A percentile compares a stretch with the other conserved stretches of the same genome.
These are phyloP conservation scores for Clitocybe nebularis DNA, from an alignment of 1,284 basidiomycete species.

Conservation along the genomic window DNA sequence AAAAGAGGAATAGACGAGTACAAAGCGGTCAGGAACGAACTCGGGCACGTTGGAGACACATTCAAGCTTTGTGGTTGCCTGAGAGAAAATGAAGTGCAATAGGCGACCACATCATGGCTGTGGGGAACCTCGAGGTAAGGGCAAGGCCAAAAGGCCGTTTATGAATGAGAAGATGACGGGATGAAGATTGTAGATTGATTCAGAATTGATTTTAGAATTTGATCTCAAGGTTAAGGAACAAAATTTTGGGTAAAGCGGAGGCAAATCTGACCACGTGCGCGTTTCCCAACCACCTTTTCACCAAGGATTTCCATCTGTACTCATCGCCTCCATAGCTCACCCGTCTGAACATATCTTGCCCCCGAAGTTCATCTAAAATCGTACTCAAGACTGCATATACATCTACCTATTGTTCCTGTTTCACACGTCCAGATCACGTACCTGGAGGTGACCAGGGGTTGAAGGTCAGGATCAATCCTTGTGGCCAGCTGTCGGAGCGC, in stretches of 20 bases:
- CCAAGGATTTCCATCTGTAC: conserved; percentile 12
- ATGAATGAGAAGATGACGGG: not conserved
- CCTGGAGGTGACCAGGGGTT: conserved; percentile 13
- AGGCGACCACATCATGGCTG: conserved; percentile 1
- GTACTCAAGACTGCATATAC: not conserved
- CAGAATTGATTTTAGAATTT: conserved; percentile 1
- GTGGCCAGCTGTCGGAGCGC: conserved; percentile 10
- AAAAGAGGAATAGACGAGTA: not conserved
- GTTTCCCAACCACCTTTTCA: conserved; percentile 9
- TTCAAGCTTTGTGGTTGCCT: not conserved
- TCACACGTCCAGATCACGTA: conserved; percentile 7
- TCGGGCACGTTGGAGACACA: conserved; percentile 8
- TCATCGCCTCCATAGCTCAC: conserved; percentile 2
- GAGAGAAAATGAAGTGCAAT: conserved; percentile 1
- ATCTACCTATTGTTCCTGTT: conserved; percentile 1
- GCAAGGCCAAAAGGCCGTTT: not conserved
- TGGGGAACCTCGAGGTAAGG: conserved; percentile 4
- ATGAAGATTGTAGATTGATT: conserved; percentile 10
- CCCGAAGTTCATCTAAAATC: too few species aligned
- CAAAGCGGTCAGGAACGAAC: conserved; percentile 6
- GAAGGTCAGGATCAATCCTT: conserved; percentile 14
- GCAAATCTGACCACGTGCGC: conserved; percentile 20
- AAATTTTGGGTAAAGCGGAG: conserved; percentile 10
- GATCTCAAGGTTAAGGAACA: too few species aligned
- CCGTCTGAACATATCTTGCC: too few species aligned